Evolutionary conservation across 164 flowering plant genomes (phyloP).

Genomic region (Cinnamomum chago): DNA sequence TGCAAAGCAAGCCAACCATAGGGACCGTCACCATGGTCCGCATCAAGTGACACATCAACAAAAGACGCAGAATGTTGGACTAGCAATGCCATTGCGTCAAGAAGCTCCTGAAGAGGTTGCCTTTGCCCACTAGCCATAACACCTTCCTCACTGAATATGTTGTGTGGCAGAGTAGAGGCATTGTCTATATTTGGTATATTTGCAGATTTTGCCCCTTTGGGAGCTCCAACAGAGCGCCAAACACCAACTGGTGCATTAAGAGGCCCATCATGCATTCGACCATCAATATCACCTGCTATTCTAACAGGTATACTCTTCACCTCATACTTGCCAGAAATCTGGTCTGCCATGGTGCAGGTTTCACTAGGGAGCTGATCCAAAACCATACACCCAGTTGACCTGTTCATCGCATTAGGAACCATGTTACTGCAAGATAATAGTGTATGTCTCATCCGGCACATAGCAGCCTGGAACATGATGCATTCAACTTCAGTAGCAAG

Average conservation of each 20-base stretch:
- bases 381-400: conserved; percentile 31
- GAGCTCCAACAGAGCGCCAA: conserved; percentile 90
- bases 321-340: conserved; percentile 47
- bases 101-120: conserved; percentile 86
- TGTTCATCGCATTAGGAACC: conserved; percentile 27
- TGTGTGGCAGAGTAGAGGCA: conserved; percentile 41
- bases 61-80: conserved; percentile 95
- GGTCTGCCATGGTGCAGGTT: conserved; percentile 41
- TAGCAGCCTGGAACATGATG: conserved; percentile 75
- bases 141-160: conserved; percentile 61
- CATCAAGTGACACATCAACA: conserved; percentile 87
- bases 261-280: conserved; percentile 61
- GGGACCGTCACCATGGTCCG: conserved; percentile 80
- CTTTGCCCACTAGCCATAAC: conserved; percentile 58
- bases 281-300: conserved; percentile 82
- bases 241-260: conserved; percentile 83
- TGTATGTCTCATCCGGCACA: conserved; percentile 82
- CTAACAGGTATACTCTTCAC: conserved; percentile 61
- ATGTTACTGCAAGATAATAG: conserved; percentile 41
- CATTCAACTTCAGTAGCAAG: conserved; percentile 83
- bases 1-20: conserved; percentile 95
- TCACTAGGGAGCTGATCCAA: conserved; percentile 52
- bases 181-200: conserved; percentile 51
- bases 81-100: conserved; percentile 80
- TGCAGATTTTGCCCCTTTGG: conserved; percentile 61